phyloP scores from a whole-genome alignment of 768 basidiomycete species.

The Mycena epipterygia region DNA sequence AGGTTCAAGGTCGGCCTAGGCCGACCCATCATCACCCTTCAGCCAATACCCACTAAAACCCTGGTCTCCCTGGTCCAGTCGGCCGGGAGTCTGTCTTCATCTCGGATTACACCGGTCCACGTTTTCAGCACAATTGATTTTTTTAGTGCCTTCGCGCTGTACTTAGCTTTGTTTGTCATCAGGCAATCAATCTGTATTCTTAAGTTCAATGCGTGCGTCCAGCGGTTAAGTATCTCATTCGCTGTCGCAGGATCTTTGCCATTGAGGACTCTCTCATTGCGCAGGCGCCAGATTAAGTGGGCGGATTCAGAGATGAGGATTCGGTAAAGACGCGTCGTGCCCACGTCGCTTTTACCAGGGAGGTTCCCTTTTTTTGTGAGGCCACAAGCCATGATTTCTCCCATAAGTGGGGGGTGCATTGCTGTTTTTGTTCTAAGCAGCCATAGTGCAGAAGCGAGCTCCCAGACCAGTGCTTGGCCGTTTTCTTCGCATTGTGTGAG shows the following conservation, averaged over 20 bases:
- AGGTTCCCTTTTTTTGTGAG: neutral
- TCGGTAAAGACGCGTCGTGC: neutral
- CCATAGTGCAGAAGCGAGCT: neutral
- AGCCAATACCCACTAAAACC: no score
- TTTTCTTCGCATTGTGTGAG: neutral
- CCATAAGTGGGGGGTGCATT: neutral
- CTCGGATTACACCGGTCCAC: neutral
- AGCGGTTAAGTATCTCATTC: neutral
- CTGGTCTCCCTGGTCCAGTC: conserved; percentile 9
- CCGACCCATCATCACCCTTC: no score
- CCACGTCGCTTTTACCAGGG: neutral
- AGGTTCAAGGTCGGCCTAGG: no score
- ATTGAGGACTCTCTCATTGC: neutral
- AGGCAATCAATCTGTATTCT: no score
- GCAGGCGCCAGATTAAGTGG: neutral
- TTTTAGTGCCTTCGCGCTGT: neutral
- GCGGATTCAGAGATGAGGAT: neutral
- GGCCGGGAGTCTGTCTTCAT: conserved; percentile 5
- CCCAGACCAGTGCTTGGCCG: neutral
- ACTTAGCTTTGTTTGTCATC: neutral
- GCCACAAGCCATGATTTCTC: no score
- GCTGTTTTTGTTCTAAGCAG: neutral
- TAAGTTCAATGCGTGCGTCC: neutral
- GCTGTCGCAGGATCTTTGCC: neutral
- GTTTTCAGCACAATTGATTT: neutral